Evolutionary conservation across 2,329 filamentous ascomycete species (phyloP).

Genomic region (Fusarium illudens): DNA sequence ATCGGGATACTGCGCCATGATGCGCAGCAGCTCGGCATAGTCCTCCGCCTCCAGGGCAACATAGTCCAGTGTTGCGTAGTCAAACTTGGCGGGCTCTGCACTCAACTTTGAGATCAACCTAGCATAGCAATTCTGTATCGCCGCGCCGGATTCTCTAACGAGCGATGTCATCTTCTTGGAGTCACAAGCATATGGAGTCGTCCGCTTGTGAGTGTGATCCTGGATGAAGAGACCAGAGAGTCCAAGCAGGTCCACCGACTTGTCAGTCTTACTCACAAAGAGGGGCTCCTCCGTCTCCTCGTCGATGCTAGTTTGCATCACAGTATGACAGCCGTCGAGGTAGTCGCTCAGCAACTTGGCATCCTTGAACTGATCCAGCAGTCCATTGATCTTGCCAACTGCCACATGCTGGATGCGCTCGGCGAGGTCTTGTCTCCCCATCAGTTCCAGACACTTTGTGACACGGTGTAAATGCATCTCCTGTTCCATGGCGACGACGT

Average conservation of each 20-base stretch:
- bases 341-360: slow-evolving; percentile 35
- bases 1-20: slow-evolving; percentile 71
- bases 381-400: slow-evolving; percentile 63
- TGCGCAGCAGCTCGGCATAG: slow-evolving; percentile 54
- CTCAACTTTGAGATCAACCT: slow-evolving; percentile 18
- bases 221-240: slow-evolving; percentile 35
- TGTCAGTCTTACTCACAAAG: slow-evolving; percentile 20
- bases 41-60: slow-evolving; percentile 24
- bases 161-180: slow-evolving; percentile 46
- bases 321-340: slow-evolving; percentile 15
- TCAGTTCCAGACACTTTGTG: slow-evolving; percentile 64
- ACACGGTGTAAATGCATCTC: slow-evolving; percentile 77
- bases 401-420: slow-evolving; percentile 49
- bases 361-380: slow-evolving; percentile 23
- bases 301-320: background rate
- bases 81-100: background rate
- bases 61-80: slow-evolving; percentile 27
- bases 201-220: slow-evolving; percentile 41
- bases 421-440: slow-evolving; percentile 46
- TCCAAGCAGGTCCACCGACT: slow-evolving; percentile 14
- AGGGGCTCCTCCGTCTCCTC: slow-evolving; percentile 14
- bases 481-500: slow-evolving; percentile 77
- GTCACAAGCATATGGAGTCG: slow-evolving; percentile 35
- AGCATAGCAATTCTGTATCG: slow-evolving; percentile 39
- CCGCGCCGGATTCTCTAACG: slow-evolving; percentile 23